These are phyloP conservation scores for Nakazawaea populi DNA, from an alignment of 805 yeast genomes.

Conservation along the genomic window DNA sequence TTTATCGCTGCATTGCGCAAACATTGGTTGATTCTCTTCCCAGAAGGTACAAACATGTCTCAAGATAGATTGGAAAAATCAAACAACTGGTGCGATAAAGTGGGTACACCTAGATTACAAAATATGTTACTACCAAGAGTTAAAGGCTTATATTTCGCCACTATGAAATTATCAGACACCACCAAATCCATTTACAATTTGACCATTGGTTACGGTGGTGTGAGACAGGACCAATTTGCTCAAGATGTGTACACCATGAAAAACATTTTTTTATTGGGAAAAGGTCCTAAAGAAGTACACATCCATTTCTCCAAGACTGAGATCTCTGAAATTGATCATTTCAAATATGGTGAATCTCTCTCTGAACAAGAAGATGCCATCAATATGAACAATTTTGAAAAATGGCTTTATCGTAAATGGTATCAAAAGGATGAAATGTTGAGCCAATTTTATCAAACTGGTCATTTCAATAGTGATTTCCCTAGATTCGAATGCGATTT, in stretches of 20 bases:
- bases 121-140: slow-evolving; percentile 78
- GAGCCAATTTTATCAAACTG: slow-evolving; percentile 52
- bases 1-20: slow-evolving; percentile 30
- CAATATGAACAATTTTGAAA: slow-evolving; percentile 45
- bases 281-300: slow-evolving; percentile 62
- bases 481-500: slow-evolving; percentile 16
- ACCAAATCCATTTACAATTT: slow-evolving; percentile 67
- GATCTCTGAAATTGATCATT: slow-evolving; percentile 58
- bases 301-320: slow-evolving; percentile 57
- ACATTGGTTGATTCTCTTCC: slow-evolving; percentile 73
- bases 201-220: slow-evolving; percentile 79
- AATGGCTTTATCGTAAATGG: slow-evolving; percentile 78
- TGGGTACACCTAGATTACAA: slow-evolving; percentile 40
- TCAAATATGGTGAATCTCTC: slow-evolving; percentile 40
- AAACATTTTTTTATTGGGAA: slow-evolving; percentile 59
- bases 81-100: slow-evolving; percentile 47
- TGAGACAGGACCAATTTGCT: slow-evolving; percentile 57
- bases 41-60: slow-evolving; percentile 91
- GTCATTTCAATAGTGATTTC: slow-evolving; percentile 35
- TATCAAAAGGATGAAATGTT: slow-evolving; percentile 67
- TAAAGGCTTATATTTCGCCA: slow-evolving; percentile 68
- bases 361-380: slow-evolving; percentile 32
- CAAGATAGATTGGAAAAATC: slow-evolving; percentile 56
- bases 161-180: slow-evolving; percentile 48
- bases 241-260: slow-evolving; percentile 69